phyloP scores from a whole-genome alignment of 768 basidiomycete species.

The Suillus subaureus region DNA sequence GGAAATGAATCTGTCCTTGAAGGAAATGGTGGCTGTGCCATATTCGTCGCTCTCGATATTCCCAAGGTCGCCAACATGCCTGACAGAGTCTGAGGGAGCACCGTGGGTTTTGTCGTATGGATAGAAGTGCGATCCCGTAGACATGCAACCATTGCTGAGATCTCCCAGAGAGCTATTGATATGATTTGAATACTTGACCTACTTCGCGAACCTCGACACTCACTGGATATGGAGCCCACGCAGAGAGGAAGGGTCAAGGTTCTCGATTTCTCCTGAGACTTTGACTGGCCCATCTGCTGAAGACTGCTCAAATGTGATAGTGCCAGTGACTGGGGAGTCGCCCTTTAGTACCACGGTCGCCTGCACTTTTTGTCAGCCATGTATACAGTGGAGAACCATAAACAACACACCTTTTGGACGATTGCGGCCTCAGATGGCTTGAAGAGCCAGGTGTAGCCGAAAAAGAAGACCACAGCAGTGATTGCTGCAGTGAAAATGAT shows the following conservation, averaged over 20 bases:
- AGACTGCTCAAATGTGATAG: conserved; percentile 65
- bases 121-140: conserved; percentile 80
- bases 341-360: conserved; percentile 65
- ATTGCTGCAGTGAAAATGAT: conserved; percentile 18
- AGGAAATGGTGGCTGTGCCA: conserved; percentile 59
- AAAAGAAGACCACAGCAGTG: conserved; percentile 19
- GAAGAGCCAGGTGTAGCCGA: conserved; percentile 23
- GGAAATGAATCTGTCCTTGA: conserved; percentile 63
- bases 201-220: conserved; percentile 25
- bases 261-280: conserved; percentile 62
- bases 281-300: conserved; percentile 52
- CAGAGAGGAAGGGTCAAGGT: conserved; percentile 56
- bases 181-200: conserved; percentile 23
- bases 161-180: conserved; percentile 52
- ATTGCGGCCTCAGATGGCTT: conserved; percentile 18
- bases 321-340: conserved; percentile 61
- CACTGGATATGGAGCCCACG: conserved; percentile 86
- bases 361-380: conserved; percentile 29
- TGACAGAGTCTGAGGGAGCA: conserved; percentile 49
- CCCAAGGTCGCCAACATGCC: conserved; percentile 80
- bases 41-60: conserved; percentile 65
- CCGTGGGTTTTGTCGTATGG: conserved; percentile 68
- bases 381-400: neutral
- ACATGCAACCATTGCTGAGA: conserved; percentile 61
- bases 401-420: conserved; percentile 23